Base-by-base conservation (phyloP, 208 protist species). In the Trypanosomatidae sp. region DNA sequence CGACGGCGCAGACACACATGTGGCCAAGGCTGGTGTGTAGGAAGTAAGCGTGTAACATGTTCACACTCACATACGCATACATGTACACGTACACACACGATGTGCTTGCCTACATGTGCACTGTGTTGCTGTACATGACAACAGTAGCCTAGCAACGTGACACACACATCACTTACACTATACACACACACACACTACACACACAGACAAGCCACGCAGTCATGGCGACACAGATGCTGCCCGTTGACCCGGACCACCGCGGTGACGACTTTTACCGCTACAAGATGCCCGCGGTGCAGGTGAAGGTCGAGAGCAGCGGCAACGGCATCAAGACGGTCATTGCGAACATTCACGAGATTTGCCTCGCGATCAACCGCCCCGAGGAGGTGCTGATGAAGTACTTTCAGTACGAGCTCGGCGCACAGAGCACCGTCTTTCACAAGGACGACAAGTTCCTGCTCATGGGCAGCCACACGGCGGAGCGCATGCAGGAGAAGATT, bases 291-390 rank as follows among this genome's bases (percentile, higher is more conserved):
- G 59, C 78, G 22, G 48, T 95, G 24, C 65, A 85, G 49, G 87
- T 70, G 28, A 95, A 96, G 67, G 79, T 92, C 20, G 88, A 95
- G 63, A 83, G 91, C 16, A 93, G 80, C 53, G 91, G 91, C 46
- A 96, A 96, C 63, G 88, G 88, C 64, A 93, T 96, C 56, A 95
- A 95, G 67, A 96, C 91, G 11, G 88, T 95, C 33, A 68, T 96
- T 45, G 79, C 85, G 21, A 96, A 96, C 55, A 94, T 96, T 48
- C 83, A 90, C 54, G 87, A 92, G 19, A 78, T 96, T 18, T 91
- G 78, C 51, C 49, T 71, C 16, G 66, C 72, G 16, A 82, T 96
- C 44, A 86, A 95, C 56, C 69, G 88, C 33, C 84, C 87, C 0
- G 81, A 90, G 60, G 73, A 83, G 49, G 59, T 89, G 16, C 66